Evolutionary conservation across 768 basidiomycete genomes (phyloP).

Genomic region (Scleroderma citrinum): DNA sequence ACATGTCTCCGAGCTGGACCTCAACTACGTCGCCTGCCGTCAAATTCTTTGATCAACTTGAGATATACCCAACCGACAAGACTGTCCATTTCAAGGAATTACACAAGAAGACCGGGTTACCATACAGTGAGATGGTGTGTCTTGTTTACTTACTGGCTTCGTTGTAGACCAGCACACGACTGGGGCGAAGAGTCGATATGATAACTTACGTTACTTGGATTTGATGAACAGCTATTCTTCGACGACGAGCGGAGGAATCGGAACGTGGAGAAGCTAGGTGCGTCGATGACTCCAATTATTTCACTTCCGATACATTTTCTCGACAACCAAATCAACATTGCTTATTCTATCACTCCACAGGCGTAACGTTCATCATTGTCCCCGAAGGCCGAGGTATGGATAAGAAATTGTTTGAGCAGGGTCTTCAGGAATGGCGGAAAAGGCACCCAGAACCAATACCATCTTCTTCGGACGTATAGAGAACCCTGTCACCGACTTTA

Average conservation of each 20-base stretch:
- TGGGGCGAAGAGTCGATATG: background rate
- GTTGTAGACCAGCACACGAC: background rate
- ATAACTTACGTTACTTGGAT: background rate
- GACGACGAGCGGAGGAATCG: constrained; percentile 63
- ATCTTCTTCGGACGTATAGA: background rate
- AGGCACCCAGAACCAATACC: constrained; percentile 25
- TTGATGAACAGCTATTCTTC: constrained; percentile 49
- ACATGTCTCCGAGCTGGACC: constrained; percentile 18
- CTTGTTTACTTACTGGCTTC: constrained; percentile 20
- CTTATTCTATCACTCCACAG: constrained; percentile 28
- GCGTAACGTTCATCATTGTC: constrained; percentile 81
- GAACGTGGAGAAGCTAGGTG: constrained; percentile 52
- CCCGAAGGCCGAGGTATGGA: constrained; percentile 50
- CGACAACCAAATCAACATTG: background rate
- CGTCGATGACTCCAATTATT: background rate
- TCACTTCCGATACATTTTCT: background rate
- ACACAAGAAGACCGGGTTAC: constrained; percentile 67
- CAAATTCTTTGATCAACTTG: constrained; percentile 60
- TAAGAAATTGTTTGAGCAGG: constrained; percentile 54
- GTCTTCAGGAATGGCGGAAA: constrained; percentile 65
- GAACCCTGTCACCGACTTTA: too few species aligned
- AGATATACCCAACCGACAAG: constrained; percentile 82
- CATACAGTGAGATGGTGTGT: constrained; percentile 69
- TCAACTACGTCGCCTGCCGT: constrained; percentile 35
- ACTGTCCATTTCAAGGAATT: constrained; percentile 72